Base-by-base conservation (phyloP, 164 flowering plant genomes). In the Tinospora cordifolia region DNA sequence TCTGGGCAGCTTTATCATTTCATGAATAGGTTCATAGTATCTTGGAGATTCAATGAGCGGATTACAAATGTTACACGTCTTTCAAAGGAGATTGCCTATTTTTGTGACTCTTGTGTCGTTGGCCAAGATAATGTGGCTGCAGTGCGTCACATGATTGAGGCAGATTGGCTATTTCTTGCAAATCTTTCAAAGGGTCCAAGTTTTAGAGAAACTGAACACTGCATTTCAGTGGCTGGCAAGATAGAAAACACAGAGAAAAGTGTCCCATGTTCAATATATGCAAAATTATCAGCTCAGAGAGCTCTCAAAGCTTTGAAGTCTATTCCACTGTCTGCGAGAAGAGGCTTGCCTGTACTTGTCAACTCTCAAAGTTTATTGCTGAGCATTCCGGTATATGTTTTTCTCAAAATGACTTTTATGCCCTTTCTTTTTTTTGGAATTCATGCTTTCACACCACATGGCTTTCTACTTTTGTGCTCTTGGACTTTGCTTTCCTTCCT, bases 101-200 rank as follows among this genome's bases (percentile, higher is more conserved):
- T 44, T 66, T 84, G 84, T 64, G 57, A 73, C 41, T 80, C 75
- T 69, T 88, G 94, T 72, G 60, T 69, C 41, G 71, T 76, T 59
- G 77, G 80, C 47, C 79, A 66, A 62, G 83, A 83, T 44, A 75
- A 49, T 71, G 81, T 66, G 62, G 83, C 75, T 62, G 68, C 76
- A 68, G 78, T 91, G 64, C 93, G 96, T 21, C 80, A 65, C 79
- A 90, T 93, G 98, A 65, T 82, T 59, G 97, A 93, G 73, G 78
- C 88, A 71, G 97, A 93, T 76, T 93, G 98, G 98, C 70, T 93
- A 58, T 80, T 87, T 79, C 90, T 93, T 72, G 72, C 90, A 10
- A 69, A 83, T 71, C 72, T 91, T 70, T 80, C 84, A 7, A 85
- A 81, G 77, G 71, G 71, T 68, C 62, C 64, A 36, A 70, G 41